Percentiles rank a stretch among this genome's conserved stretches.
These are phyloP conservation scores for Blastobotrys peoriensis DNA, from an alignment of 805 yeast species.

Conservation along the genomic window DNA sequence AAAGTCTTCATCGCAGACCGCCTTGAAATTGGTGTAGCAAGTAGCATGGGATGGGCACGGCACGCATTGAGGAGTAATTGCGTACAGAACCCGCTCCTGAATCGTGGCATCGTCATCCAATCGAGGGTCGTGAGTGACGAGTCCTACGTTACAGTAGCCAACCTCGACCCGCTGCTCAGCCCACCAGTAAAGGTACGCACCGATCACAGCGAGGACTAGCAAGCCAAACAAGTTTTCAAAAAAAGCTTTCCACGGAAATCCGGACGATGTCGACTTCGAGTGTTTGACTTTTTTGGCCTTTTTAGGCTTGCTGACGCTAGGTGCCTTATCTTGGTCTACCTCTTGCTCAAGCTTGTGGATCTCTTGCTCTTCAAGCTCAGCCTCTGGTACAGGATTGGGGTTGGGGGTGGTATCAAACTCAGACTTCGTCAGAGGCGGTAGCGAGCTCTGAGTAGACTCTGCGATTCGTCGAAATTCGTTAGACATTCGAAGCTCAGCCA, in stretches of 20 bases:
- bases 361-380: constrained; percentile 4
- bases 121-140: constrained; percentile 28
- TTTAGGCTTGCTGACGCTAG: neutral
- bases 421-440: constrained; percentile 3
- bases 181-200: constrained; percentile 51
- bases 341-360: constrained; percentile 10
- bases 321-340: constrained; percentile 4
- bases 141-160: constrained; percentile 64
- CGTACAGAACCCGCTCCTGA: constrained; percentile 33
- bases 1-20: constrained; percentile 69
- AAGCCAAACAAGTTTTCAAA: neutral
- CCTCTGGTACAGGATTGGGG: neutral
- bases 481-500: constrained; percentile 16
- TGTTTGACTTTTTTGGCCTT: neutral
- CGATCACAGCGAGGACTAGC: constrained; percentile 23
- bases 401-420: neutral
- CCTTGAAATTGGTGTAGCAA: constrained; percentile 54
- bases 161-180: constrained; percentile 53
- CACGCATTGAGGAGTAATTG: constrained; percentile 55
- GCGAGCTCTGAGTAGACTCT: neutral
- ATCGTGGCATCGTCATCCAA: constrained; percentile 30
- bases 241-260: neutral
- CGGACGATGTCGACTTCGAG: neutral
- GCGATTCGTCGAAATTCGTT: constrained; percentile 11
- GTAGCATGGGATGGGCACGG: constrained; percentile 78